Base-by-base conservation (phyloP, 2,329 filamentous ascomycete genomes). In the Fusarium sp. region DNA sequence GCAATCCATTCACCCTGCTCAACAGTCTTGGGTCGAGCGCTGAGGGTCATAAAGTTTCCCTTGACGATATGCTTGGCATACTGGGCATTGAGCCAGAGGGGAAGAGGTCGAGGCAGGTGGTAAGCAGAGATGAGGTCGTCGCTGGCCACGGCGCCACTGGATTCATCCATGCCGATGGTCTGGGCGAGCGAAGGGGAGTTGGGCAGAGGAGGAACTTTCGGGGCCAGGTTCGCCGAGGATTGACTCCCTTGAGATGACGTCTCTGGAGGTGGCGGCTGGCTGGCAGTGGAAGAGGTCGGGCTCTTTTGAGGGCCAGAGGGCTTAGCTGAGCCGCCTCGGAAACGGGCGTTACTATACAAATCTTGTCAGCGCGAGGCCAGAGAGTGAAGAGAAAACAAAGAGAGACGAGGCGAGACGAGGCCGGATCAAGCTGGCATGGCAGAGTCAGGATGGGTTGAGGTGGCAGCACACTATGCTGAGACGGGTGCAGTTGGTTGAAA, bases 1-100 rank as follows among this genome's bases (percentile, higher is more conserved):
- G 96, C 95, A 77, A 98, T 89, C 96, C 96, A 98, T 84, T 98
- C 96, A 75, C 94, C 96, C 81, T 95, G 91, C 79, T 98, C 96
- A 58, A 98, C 94, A 70, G 96, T 95, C 85, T 96, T 95, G 29
- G 96, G 96, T 80, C 95, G 93, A 59, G 95, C 94, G 78, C 96
- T 97, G 71, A 98, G 85, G n/a, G 96, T 98, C 92, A 98, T 94
- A 81, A 98, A 98, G 85, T 98, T 98, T 65, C 96, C 96, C 86
- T 96, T 97, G 79, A 98, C 95, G 75, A 98, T 97, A 80, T 98
- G 91, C 81, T 93, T 94, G 66, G 93, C 92, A 80, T 94, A 93
- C 73, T 90, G 86, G 60, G 92, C 88, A 79, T 93, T 92, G 78
- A 95, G 90, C 91, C 93, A 95, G 53, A 78, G 71, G 44, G 93